Evolutionary conservation across 495 filamentous ascomycete genomes (phyloP), one percentile per base, ranked within the genome.

Genomic region (Symbiotaphrina buchneri): DNA sequence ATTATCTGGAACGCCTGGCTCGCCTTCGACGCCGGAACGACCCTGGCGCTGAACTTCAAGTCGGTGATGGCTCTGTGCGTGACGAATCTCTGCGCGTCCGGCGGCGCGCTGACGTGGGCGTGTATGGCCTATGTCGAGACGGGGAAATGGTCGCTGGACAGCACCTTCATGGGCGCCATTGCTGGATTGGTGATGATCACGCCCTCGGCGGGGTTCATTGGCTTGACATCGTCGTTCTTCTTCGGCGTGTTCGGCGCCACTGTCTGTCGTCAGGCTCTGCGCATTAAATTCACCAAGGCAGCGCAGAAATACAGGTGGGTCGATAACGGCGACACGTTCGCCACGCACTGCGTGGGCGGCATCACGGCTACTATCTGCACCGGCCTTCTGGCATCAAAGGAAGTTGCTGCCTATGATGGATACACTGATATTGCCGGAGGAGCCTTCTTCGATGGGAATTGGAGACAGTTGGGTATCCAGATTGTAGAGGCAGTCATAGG

Each of bases 161-260:
- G 45, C 3, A 59, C 54, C 0, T 63, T 60, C 41, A 55, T 59
- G 39, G 59, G 59, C 6, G 59, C 58, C 0, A 61, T 63, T 31
- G 45, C 58, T 0, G 59, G 59, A 0, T 39, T 63, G 0, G 58
- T 63, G 1, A 47, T 60, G 36, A 63, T 63, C 33, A 60, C 59
- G 1, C 59, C 58, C 0, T 44, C 50, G 18, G 54, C 56, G 15
- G 30, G 30, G 3, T 32, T 58, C 32, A 50, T 58, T 31, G 55
- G 57, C 27, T 43, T 54, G 39, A 45, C 44, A 1, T 58, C 53
- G 0, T 40, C 53, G 0, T 52, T 62, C 30, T 55, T 48, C 31
- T 58, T 62, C 30, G 55, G 56, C 5, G 44, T 62, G 5, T 21
- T 39, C 3, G 56, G 56, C 0, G 54, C 56, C 0, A 16, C 55